Conservation (phyloP, 2,329 filamentous ascomycete genomes). For the Cordyceps farinosa region DNA sequence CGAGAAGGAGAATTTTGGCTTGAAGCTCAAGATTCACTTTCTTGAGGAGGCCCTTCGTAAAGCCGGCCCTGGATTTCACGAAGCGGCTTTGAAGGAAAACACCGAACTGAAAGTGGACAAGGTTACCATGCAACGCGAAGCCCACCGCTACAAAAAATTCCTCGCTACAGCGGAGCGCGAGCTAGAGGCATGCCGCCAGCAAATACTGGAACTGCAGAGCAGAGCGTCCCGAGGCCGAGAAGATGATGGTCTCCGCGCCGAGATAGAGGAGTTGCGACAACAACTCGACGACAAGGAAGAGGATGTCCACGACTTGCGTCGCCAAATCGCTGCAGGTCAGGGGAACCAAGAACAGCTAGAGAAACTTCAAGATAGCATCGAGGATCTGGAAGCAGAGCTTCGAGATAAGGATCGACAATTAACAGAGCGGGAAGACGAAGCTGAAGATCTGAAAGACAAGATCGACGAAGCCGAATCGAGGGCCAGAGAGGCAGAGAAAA, state of each 20-base stretch:
- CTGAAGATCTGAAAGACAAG: slow-evolving; percentile 62
- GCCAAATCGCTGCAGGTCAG: slow-evolving; percentile 55
- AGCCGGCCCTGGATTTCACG: slow-evolving; percentile 83
- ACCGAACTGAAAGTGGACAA: slow-evolving; percentile 93
- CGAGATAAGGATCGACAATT: slow-evolving; percentile 72
- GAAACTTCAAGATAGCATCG: slow-evolving; percentile 68
- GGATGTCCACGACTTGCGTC: slow-evolving; percentile 58
- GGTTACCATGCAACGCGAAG: slow-evolving; percentile 82
- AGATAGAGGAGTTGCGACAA: slow-evolving; percentile 56
- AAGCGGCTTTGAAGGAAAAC: slow-evolving; percentile 87
- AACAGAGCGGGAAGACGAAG: slow-evolving; percentile 70
- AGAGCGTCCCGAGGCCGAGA: slow-evolving; percentile 72
- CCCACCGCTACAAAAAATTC: slow-evolving; percentile 82
- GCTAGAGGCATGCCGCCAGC: slow-evolving; percentile 75
- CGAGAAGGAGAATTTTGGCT: slow-evolving; percentile 95
- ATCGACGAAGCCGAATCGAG: slow-evolving; percentile 54
- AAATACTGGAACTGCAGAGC: slow-evolving; percentile 79
- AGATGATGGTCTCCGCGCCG: slow-evolving; percentile 64
- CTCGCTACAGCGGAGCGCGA: slow-evolving; percentile 80
- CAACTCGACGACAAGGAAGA: slow-evolving; percentile 56
- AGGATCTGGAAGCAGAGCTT: slow-evolving; percentile 71
- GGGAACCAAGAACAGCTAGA: slow-evolving; percentile 57
- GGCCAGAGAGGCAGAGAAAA: slow-evolving; percentile 52
- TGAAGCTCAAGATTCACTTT: slow-evolving; percentile 97
- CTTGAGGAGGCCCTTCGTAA: slow-evolving; percentile 87